These are phyloP conservation scores for Dendrobium chrysotoxum DNA, from an alignment of 106 monocot genomes.

Conservation along the genomic window DNA sequence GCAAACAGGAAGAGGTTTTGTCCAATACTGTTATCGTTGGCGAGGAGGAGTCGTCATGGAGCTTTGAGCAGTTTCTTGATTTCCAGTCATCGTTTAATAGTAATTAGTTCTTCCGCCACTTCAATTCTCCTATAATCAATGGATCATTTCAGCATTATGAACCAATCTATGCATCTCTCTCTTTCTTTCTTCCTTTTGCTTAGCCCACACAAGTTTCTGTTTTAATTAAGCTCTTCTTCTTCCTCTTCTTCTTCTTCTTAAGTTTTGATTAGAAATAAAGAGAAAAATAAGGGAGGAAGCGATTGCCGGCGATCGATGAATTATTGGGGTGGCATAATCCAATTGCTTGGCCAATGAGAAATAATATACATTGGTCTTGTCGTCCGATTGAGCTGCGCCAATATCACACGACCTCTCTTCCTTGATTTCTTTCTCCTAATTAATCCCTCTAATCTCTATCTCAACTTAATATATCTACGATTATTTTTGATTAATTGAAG, in stretches of 20 bases:
- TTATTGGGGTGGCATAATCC: neutral
- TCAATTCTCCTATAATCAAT: neutral
- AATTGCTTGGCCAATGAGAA: neutral
- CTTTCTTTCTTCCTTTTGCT: neutral
- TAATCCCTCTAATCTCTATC: too few relatives aligned
- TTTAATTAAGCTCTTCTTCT: neutral
- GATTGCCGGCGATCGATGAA: neutral
- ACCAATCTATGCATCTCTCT: neutral
- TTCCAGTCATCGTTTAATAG: neutral
- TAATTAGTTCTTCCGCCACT: neutral
- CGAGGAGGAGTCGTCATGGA: neutral
- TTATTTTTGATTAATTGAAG: too few relatives aligned
- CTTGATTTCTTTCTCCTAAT: neutral
- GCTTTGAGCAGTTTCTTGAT: too few relatives aligned
- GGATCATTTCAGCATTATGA: too few relatives aligned
- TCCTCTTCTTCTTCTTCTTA: neutral
- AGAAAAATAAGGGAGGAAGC: neutral
- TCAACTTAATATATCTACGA: too few relatives aligned
- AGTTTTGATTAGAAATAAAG: neutral
- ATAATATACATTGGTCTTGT: neutral
- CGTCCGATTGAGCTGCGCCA: constrained; percentile 8
- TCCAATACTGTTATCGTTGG: neutral
- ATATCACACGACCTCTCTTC: neutral
- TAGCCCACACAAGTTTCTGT: neutral
- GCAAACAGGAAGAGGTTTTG: too few relatives aligned